Base-by-base conservation (phyloP, 805 yeast genomes). In the Starmerella davenportii region DNA sequence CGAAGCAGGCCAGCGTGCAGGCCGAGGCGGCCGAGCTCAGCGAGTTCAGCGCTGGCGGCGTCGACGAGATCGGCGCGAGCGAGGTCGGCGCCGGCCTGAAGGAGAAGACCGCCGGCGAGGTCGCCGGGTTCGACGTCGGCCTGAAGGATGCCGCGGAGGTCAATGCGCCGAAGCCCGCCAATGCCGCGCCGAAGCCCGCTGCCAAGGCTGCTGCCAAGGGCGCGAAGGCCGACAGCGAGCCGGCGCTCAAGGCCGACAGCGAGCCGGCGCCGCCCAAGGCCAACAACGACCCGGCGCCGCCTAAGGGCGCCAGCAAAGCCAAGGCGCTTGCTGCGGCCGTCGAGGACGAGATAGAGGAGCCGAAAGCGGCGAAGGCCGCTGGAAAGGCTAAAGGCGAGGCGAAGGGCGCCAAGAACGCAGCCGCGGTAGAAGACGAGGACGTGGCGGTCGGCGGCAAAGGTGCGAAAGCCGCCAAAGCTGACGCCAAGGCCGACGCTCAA, bases 201-300 rank as follows among this genome's bases (percentile, higher is more conserved):
- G 34, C 34, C 15, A n/a, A n/a, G 4, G 28, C 35, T 2, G 7
- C 23, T 29, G 18, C 20, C 20, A 38, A 20, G 7, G 31, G 8
- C 9, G 23, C 19, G 18, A 15, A 37, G n/a, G 40, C 34, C 34
- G 42, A 13, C 29, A 17, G 4, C 4, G 21, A 28, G 13, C 25
- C 23, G 23, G 24, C 30, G 32, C 36, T 35, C 7, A 15, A 23
- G 20, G 25, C 16, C 20, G 29, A 24, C 29, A 36, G 21, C 16
- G 28, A 23, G 24, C 31, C 17, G 23, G 3, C 21, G 24, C 17
- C 33, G 31, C 21, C 37, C 19, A 16, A 25, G 28, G 2, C 3
- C 25, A 3, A 17, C 2, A 33, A 32, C 18, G 37, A 9, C 16
- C 34, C 17, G 21, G 28, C 30, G 30, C 30, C 5, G n/a, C n/a